Percentiles rank a stretch among this genome's conserved stretches.
phyloP scores from a whole-genome alignment of 768 basidiomycete genomes.

The Auricularia auricula-judae region DNA sequence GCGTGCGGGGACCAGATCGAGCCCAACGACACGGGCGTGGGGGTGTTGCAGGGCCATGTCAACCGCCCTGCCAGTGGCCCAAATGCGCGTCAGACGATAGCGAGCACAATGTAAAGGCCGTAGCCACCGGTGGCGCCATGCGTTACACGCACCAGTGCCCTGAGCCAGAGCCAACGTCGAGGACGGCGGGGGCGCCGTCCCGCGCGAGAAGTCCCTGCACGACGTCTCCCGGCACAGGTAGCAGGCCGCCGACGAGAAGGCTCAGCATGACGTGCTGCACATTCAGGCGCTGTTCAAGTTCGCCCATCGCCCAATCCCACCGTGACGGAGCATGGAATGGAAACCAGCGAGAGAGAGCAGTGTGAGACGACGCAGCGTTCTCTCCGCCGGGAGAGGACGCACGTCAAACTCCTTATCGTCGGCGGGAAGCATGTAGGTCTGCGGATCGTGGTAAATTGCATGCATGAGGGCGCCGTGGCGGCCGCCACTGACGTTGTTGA shows the following conservation, averaged over 20 bases:
- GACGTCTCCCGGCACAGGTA: conserved; percentile 9
- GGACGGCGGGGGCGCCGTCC: conserved; percentile 9
- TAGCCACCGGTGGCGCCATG: background rate
- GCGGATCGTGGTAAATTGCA: background rate
- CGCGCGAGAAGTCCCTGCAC: conserved; percentile 9
- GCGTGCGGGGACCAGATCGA: conserved; percentile 14
- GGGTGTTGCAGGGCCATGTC: conserved; percentile 18
- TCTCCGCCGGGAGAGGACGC: background rate
- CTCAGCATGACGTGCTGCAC: conserved; percentile 19
- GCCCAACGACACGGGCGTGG: conserved; percentile 14
- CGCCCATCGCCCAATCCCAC: background rate
- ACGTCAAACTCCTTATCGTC: background rate
- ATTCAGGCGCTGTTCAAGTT: conserved; percentile 12
- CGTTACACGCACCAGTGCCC: conserved; percentile 17
- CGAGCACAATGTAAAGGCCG: background rate
- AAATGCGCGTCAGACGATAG: background rate
- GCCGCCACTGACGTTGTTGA: background rate
- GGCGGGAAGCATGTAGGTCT: background rate
- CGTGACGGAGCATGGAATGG: too few species aligned
- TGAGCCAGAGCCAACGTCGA: conserved; percentile 21
- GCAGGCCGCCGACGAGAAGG: conserved; percentile 17
- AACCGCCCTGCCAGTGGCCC: conserved; percentile 12
- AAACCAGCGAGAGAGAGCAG: too few species aligned
- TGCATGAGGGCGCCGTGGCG: background rate
- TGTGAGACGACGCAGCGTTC: background rate